phyloP scores from a whole-genome alignment of 2,329 filamentous ascomycete genomes.

The Pseudogymnoascus sp. region DNA sequence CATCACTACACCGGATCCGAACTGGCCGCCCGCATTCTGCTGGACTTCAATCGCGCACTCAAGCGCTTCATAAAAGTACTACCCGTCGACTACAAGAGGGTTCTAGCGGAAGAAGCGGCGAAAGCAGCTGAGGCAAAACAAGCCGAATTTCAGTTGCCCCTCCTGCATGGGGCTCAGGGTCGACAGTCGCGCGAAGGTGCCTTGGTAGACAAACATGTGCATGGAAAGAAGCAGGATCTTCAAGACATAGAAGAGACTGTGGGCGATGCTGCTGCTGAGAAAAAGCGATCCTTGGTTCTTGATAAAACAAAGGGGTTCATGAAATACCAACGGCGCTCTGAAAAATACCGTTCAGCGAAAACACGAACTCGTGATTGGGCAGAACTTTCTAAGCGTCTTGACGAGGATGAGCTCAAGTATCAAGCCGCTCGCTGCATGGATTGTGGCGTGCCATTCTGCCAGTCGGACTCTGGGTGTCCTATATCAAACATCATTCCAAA shows the following conservation, averaged over 20 bases:
- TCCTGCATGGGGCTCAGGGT: constrained; percentile 59
- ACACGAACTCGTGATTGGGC: constrained; percentile 88
- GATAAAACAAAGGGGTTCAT: constrained; percentile 98
- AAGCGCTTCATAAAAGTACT: constrained; percentile 89
- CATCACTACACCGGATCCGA: constrained; percentile 97
- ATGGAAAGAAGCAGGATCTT: constrained; percentile 59
- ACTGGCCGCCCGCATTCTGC: constrained; percentile 80
- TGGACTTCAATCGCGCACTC: constrained; percentile 91
- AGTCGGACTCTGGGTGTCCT: constrained; percentile 90
- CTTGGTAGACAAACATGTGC: constrained; percentile 48
- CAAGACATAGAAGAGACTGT: constrained; percentile 89
- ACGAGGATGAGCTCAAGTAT: constrained; percentile 93
- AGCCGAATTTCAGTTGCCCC: constrained; percentile 71
- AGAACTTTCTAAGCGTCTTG: constrained; percentile 78
- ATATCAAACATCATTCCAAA: constrained; percentile 98
- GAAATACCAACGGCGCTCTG: constrained; percentile 86
- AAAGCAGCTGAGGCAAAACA: constrained; percentile 82
- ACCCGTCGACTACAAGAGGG: constrained; percentile 92
- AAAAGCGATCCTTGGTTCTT: constrained; percentile 84
- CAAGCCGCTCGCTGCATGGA: constrained; percentile 98
- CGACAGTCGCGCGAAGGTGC: constrained; percentile 36
- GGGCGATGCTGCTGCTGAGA: constrained; percentile 74
- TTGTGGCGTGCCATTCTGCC: constrained; percentile 96
- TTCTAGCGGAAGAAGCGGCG: constrained; percentile 74
- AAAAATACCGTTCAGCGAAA: constrained; percentile 84